phyloP scores from a whole-genome alignment of 2,329 filamentous ascomycete genomes.

The Scytalidium lignicola region DNA sequence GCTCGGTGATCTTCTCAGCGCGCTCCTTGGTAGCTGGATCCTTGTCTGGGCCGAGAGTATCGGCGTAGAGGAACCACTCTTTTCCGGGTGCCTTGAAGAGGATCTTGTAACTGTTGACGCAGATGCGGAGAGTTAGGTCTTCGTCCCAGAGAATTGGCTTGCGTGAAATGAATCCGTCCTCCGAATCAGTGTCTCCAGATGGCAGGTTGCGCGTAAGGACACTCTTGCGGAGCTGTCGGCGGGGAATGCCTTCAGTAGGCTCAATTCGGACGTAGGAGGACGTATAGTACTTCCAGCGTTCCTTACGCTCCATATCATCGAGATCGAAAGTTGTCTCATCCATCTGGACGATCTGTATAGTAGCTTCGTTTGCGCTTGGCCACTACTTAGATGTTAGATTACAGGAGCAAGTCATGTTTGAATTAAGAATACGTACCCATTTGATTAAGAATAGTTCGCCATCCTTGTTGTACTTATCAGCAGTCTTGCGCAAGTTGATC shows the following conservation, averaged over 20 bases:
- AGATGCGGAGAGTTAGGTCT: conserved; percentile 67
- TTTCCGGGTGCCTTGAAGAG: conserved; percentile 66
- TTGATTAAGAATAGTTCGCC: conserved; percentile 85
- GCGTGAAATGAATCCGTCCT: conserved; percentile 57
- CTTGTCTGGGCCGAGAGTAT: conserved; percentile 20
- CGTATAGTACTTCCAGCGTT: conserved; percentile 92
- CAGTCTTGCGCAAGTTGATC: conserved; percentile 84
- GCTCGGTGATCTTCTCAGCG: conserved; percentile 30
- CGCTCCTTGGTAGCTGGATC: conserved; percentile 29
- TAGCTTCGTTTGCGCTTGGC: conserved; percentile 62
- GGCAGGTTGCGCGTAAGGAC: conserved; percentile 70
- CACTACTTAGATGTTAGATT: conserved; percentile 40
- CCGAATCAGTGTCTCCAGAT: conserved; percentile 53
- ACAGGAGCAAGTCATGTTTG: conserved; percentile 4
- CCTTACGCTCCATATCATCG: conserved; percentile 78
- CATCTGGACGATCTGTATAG: conserved; percentile 64
- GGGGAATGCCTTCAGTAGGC: conserved; percentile 73
- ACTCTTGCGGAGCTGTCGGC: conserved; percentile 60
- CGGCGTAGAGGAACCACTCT: conserved; percentile 63
- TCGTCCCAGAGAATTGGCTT: conserved; percentile 57
- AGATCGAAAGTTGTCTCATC: conserved; percentile 77
- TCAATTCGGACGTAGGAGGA: conserved; percentile 86
- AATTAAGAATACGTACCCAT: conserved; percentile 62
- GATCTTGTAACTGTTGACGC: conserved; percentile 73
- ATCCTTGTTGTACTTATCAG: conserved; percentile 89